Conservation (phyloP, 2,329 filamentous ascomycete species). For the Aspergillus hiratsukae region DNA sequence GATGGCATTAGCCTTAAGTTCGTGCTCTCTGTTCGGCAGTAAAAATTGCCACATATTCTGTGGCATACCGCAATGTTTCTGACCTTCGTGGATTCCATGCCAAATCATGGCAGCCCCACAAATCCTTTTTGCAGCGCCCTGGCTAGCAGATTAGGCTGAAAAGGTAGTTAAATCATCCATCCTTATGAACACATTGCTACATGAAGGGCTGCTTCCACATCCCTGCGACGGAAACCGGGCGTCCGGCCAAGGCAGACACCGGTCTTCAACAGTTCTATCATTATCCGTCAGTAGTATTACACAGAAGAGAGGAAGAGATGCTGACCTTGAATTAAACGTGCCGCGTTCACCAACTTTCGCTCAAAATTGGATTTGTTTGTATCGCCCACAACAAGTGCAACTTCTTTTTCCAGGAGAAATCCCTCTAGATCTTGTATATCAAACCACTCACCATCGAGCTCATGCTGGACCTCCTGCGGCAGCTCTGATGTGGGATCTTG, state of each 20-base stretch:
- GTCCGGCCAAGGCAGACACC: slow-evolving; percentile 23
- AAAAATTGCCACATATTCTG: neutral
- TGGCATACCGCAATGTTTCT: neutral
- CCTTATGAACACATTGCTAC: slow-evolving; percentile 4
- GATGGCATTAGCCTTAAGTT: neutral
- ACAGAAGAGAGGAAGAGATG: neutral
- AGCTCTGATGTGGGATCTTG: slow-evolving; percentile 12
- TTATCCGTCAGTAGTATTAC: slow-evolving; percentile 3
- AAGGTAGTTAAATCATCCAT: neutral
- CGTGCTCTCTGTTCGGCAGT: neutral
- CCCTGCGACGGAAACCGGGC: slow-evolving; percentile 18
- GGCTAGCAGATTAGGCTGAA: too few relatives aligned
- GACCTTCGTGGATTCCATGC: neutral
- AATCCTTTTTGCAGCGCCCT: too few relatives aligned
- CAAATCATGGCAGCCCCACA: too few relatives aligned
- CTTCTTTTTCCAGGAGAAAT: slow-evolving; percentile 15
- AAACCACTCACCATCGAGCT: slow-evolving; percentile 22
- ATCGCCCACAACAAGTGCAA: slow-evolving; percentile 10
- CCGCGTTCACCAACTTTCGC: slow-evolving; percentile 6
- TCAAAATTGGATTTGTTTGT: neutral
- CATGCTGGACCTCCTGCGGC: slow-evolving; percentile 7
- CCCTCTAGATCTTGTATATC: slow-evolving; percentile 21
- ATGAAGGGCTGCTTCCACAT: slow-evolving; percentile 19
- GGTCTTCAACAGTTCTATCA: slow-evolving; percentile 13
- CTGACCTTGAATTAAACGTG: slow-evolving; percentile 17